Conservation (phyloP, 2,329 filamentous ascomycete genomes). For the Colletotrichum limetticola region DNA sequence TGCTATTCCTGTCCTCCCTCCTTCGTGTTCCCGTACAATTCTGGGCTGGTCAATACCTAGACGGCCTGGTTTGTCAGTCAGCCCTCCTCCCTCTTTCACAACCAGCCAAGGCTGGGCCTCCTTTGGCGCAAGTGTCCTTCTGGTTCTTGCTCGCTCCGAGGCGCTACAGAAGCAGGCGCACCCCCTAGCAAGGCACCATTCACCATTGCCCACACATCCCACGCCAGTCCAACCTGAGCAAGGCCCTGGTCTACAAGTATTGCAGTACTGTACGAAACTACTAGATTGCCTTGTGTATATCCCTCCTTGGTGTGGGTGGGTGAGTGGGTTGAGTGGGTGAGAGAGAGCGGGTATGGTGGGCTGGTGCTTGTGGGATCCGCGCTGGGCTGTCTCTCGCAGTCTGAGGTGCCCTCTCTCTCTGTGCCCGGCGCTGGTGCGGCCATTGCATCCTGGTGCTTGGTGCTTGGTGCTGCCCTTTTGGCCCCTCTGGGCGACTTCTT, state of each 20-base stretch:
- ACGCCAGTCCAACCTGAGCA: conserved; percentile 18
- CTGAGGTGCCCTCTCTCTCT: neutral
- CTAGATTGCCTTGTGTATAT: conserved; percentile 9
- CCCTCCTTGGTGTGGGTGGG: conserved; percentile 17
- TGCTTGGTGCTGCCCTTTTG: neutral
- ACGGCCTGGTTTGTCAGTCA: conserved; percentile 24
- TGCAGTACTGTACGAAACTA: conserved; percentile 8
- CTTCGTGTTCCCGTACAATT: conserved; percentile 5
- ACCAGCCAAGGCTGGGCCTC: conserved; percentile 23
- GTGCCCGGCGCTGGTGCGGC: neutral
- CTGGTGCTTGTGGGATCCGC: conserved; percentile 10
- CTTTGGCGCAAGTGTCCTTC: conserved; percentile 32
- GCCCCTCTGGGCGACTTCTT: neutral
- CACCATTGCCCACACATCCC: conserved; percentile 16
- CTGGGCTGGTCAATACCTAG: conserved; percentile 15
- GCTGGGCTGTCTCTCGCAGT: neutral
- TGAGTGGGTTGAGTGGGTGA: conserved; percentile 31
- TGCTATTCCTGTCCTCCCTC: conserved; percentile 2
- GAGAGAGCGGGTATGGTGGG: conserved; percentile 8
- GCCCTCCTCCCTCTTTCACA: conserved; percentile 31
- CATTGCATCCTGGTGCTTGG: neutral
- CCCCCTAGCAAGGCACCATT: conserved; percentile 33
- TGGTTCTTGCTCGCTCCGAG: conserved; percentile 17
- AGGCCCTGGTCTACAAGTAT: conserved; percentile 15
- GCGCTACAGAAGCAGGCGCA: conserved; percentile 31